Conservation (phyloP, 2,329 filamentous ascomycete species). For the Alternaria dauci region DNA sequence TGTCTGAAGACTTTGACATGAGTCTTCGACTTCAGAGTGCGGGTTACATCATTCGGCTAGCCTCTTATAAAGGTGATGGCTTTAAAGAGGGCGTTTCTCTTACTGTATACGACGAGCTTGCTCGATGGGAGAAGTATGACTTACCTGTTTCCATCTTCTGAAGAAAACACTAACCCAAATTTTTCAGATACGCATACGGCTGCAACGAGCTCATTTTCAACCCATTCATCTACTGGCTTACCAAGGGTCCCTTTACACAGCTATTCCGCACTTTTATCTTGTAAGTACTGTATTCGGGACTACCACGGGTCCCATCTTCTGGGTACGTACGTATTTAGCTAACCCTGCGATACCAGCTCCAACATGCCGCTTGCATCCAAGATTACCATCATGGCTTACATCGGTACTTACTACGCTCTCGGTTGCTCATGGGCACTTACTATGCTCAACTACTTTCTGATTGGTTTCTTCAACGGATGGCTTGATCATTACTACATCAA, state of each 20-base stretch:
- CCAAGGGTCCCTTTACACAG: conserved; percentile 69
- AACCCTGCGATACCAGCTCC: conserved; percentile 41
- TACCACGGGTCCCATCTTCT: background rate
- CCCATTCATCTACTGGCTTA: conserved; percentile 69
- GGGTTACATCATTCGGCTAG: conserved; percentile 74
- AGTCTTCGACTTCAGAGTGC: conserved; percentile 73
- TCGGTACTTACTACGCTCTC: conserved; percentile 76
- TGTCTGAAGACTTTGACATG: conserved; percentile 82
- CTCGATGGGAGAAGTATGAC: conserved; percentile 71
- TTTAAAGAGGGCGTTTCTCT: conserved; percentile 79
- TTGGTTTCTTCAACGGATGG: conserved; percentile 76
- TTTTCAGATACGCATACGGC: conserved; percentile 65
- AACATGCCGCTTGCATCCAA: conserved; percentile 72
- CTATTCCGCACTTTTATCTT: conserved; percentile 69
- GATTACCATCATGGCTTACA: conserved; percentile 74
- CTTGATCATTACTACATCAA: conserved; percentile 83
- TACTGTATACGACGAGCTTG: conserved; percentile 76
- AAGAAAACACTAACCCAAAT: conserved; percentile 6
- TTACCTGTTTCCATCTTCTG: background rate
- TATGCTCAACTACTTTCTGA: conserved; percentile 73
- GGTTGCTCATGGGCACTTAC: conserved; percentile 73
- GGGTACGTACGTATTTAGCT: background rate
- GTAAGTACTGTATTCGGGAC: background rate
- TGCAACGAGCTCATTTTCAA: conserved; percentile 76
- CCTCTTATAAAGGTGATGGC: conserved; percentile 71